These are phyloP conservation scores for Prunus campanulata DNA, from an alignment of 306 rosid species.

Conservation along the genomic window DNA sequence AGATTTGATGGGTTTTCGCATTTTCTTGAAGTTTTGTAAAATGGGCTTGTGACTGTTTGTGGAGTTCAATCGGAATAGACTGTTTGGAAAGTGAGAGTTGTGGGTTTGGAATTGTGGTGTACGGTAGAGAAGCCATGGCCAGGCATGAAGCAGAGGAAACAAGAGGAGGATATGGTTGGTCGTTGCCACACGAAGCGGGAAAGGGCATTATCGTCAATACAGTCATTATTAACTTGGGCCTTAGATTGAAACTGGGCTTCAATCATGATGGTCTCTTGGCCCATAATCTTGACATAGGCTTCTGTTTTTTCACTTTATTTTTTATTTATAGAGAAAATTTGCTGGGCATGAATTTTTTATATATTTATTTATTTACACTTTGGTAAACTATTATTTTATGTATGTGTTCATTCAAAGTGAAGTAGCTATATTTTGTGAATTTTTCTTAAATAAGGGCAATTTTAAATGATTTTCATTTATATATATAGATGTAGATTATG, in stretches of 20 bases:
- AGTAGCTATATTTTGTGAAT: too few species aligned
- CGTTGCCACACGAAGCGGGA: slow-evolving; percentile 18
- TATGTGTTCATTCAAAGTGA: too few species aligned
- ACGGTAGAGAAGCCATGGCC: slow-evolving; percentile 60
- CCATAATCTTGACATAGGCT: not conserved
- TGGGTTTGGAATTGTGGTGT: slow-evolving; percentile 22
- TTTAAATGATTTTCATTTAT: too few species aligned
- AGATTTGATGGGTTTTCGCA: slow-evolving; percentile 18
- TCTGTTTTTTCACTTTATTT: too few species aligned
- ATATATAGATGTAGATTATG: too few species aligned
- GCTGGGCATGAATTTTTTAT: too few species aligned
- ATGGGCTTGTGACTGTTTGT: slow-evolving; percentile 23
- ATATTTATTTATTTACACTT: too few species aligned
- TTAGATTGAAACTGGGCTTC: not conserved
- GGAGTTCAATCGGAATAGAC: slow-evolving; percentile 19
- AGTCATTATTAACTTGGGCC: not conserved
- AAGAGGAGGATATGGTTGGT: not conserved
- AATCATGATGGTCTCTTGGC: not conserved
- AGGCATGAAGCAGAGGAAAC: slow-evolving; percentile 35
- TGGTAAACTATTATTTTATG: too few species aligned
- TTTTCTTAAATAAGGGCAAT: too few species aligned
- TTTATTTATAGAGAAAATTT: too few species aligned
- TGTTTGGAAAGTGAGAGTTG: slow-evolving; percentile 25
- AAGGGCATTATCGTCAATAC: slow-evolving; percentile 20
- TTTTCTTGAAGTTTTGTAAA: slow-evolving; percentile 23